Percentiles rank a stretch among this genome's conserved stretches.
Conservation (phyloP, 73 alveolate species). For the Blepharisma japonicum region DNA sequence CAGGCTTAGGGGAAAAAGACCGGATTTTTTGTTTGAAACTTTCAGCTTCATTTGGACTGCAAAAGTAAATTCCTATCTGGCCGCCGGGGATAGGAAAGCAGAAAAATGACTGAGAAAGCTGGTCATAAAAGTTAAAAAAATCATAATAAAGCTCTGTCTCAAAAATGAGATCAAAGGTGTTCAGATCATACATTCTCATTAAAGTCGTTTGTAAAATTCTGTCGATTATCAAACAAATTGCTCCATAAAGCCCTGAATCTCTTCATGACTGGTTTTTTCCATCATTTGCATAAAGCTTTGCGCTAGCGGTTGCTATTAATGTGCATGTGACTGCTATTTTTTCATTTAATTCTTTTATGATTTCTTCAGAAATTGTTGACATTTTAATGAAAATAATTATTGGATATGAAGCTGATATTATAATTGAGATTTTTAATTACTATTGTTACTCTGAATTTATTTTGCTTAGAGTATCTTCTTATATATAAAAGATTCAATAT, state of each 20-base stretch:
- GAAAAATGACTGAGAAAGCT: neutral
- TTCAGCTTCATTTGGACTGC: too few relatives aligned
- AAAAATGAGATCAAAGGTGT: neutral
- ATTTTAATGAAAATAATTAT: too few relatives aligned
- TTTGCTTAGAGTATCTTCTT: too few relatives aligned
- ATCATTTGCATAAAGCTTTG: slow-evolving; percentile 3
- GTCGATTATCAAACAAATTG: neutral
- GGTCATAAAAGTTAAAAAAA: neutral
- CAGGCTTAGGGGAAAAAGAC: too few relatives aligned
- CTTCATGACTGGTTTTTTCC: neutral
- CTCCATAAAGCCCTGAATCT: neutral
- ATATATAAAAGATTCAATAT: too few relatives aligned
- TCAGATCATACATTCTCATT: neutral
- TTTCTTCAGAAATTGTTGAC: slow-evolving; percentile 9
- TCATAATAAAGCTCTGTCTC: slow-evolving; percentile 21
- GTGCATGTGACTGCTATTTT: neutral
- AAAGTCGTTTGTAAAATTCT: neutral
- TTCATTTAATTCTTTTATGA: neutral
- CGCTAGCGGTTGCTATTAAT: neutral
- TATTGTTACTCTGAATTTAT: too few relatives aligned
- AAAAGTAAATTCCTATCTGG: neutral
- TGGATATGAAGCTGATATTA: too few relatives aligned
- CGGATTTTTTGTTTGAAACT: too few relatives aligned
- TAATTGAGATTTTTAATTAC: too few relatives aligned
- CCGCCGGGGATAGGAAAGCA: slow-evolving; percentile 4